These are phyloP conservation scores for Scheffersomyces lignicola DNA, from an alignment of 1,139 yeast genomes.

Conservation along the genomic window DNA sequence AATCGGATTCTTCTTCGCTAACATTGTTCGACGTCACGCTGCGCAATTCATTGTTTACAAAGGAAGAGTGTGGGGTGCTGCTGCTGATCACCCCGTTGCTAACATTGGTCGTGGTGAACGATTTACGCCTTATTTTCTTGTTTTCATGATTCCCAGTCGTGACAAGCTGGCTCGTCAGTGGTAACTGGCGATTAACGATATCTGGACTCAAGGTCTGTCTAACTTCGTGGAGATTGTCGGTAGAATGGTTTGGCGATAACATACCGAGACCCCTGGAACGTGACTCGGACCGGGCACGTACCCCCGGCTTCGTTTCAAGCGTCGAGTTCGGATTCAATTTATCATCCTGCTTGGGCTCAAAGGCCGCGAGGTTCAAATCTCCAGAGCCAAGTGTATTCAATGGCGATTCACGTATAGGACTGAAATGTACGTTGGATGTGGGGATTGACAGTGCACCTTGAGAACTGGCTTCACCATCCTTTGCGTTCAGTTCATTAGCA, in stretches of 20 bases:
- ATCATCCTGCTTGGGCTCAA: constrained; percentile 25
- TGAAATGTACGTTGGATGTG: constrained; percentile 47
- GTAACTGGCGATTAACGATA: constrained; percentile 16
- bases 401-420: constrained; percentile 57
- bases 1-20: constrained; percentile 1
- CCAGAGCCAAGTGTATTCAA: constrained; percentile 73
- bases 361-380: constrained; percentile 59
- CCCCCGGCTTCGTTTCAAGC: constrained; percentile 1
- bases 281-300: constrained; percentile 1
- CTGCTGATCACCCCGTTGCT: not conserved
- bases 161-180: constrained; percentile 15
- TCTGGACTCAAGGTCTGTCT: constrained; percentile 22
- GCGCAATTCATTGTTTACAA: constrained; percentile 6
- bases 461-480: constrained; percentile 7
- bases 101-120: not conserved
- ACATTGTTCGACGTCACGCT: constrained; percentile 5
- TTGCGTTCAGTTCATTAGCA: constrained; percentile 1
- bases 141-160: constrained; percentile 17
- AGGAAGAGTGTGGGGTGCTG: constrained; percentile 5
- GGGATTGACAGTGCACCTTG: constrained; percentile 8
- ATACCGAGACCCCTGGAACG: not conserved
- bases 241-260: constrained; percentile 19
- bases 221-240: constrained; percentile 17
- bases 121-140: constrained; percentile 9
- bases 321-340: constrained; percentile 6